Conservation (phyloP, 805 yeast genomes). For the Metschnikowia colocasiae region DNA sequence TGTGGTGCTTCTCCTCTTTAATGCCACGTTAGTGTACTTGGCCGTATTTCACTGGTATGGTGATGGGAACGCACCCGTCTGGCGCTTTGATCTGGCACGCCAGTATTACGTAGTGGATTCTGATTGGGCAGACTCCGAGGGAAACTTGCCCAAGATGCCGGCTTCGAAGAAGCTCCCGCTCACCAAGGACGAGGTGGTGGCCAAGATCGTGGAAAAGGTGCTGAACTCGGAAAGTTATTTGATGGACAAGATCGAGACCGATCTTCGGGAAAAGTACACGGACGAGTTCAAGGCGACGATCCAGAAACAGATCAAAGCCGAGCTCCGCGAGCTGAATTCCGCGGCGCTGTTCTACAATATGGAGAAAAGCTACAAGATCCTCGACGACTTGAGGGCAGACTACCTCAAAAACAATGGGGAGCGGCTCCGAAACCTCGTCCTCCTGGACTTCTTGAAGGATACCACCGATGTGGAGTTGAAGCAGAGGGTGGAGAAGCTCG, state of each 20-base stretch:
- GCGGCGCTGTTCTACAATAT: not conserved
- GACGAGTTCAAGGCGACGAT: not conserved
- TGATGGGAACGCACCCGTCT: slow-evolving; percentile 1
- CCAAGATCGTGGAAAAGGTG: slow-evolving; percentile 1
- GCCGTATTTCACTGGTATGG: not conserved
- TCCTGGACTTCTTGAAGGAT: slow-evolving; percentile 6
- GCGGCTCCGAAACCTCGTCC: slow-evolving; percentile 9
- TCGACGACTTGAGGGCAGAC: slow-evolving; percentile 10
- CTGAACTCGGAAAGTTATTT: not conserved
- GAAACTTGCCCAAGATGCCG: not conserved
- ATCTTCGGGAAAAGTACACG: slow-evolving; percentile 4
- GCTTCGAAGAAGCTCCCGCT: not conserved
- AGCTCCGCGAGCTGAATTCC: not conserved
- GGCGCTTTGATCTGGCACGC: slow-evolving; percentile 4
- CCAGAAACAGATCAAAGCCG: slow-evolving; percentile 1
- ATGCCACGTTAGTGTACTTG: not conserved
- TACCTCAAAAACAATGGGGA: slow-evolving; percentile 9
- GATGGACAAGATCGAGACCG: slow-evolving; percentile 5
- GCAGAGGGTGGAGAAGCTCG: slow-evolving; percentile 5
- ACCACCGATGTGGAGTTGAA: slow-evolving; percentile 9
- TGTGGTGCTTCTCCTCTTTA: not conserved
- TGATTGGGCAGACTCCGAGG: slow-evolving; percentile 7
- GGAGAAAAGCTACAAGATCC: slow-evolving; percentile 3
- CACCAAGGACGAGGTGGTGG: slow-evolving; percentile 2
- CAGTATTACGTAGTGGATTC: slow-evolving; percentile 12